These are phyloP conservation scores for Puccinia horiana DNA, from an alignment of 1,284 basidiomycete species.

Conservation along the genomic window DNA sequence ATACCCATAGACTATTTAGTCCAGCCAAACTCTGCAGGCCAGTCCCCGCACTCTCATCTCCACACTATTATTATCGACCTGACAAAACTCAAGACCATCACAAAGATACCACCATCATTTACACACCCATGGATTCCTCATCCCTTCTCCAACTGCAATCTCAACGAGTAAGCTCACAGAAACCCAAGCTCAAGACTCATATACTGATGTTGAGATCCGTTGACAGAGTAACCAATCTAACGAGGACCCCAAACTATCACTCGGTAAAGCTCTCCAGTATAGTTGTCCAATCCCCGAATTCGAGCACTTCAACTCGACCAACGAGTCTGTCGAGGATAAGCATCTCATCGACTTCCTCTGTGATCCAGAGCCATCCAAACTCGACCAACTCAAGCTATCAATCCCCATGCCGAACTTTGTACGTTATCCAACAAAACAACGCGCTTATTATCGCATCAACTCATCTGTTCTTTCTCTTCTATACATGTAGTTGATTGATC, in stretches of 20 bases:
- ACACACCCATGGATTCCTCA: constrained; percentile 21
- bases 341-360: not conserved
- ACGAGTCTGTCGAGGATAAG: not conserved
- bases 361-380: not conserved
- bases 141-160: constrained; percentile 15
- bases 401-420: constrained; percentile 35
- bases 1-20: too few relatives aligned
- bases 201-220: not conserved
- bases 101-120: not conserved
- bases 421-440: not conserved
- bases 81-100: not conserved
- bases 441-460: not conserved
- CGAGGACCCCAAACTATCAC: not conserved
- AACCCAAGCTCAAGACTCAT: not conserved
- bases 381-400: not conserved
- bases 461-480: not conserved
- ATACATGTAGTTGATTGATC: constrained; percentile 13
- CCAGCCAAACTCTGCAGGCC: too few relatives aligned
- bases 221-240: not conserved
- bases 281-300: not conserved
- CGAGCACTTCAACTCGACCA: not conserved
- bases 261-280: not conserved
- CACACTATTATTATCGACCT: too few relatives aligned
- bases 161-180: not conserved
- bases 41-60: too few relatives aligned